A percentile compares a stretch with the other conserved stretches of the same genome.
These are phyloP conservation scores for Wickerhamiella spandovensis DNA, from an alignment of 805 yeast genomes.

Conservation along the genomic window DNA sequence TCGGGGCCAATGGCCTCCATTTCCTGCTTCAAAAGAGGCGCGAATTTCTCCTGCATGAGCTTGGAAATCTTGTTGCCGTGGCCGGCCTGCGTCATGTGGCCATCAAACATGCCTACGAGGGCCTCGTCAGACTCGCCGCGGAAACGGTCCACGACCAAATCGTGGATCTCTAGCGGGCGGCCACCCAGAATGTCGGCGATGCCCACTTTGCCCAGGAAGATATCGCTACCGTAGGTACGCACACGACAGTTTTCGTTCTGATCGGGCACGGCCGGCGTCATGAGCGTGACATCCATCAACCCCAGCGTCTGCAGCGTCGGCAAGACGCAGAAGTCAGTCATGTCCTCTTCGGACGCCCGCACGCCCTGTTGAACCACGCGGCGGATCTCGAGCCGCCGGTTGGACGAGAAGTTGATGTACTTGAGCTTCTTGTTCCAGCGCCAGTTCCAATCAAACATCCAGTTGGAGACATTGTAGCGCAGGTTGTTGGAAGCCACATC, in stretches of 20 bases:
- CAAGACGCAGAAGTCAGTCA: conserved; percentile 58
- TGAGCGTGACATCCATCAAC: conserved; percentile 87
- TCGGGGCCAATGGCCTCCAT: conserved; percentile 33
- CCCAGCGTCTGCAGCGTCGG: conserved; percentile 65
- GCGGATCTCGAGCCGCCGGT: conserved; percentile 74
- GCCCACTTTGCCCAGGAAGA: conserved; percentile 71
- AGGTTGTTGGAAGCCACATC: conserved; percentile 87
- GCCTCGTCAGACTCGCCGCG: conserved; percentile 75
- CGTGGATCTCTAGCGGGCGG: conserved; percentile 57
- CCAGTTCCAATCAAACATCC: conserved; percentile 99
- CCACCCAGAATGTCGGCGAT: conserved; percentile 79
- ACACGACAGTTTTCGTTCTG: conserved; percentile 72
- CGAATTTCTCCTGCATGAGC: conserved; percentile 59
- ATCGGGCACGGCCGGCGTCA: conserved; percentile 81
- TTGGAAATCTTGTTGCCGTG: conserved; percentile 39
- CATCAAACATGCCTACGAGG: conserved; percentile 74
- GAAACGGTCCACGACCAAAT: conserved; percentile 75
- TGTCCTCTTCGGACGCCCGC: conserved; percentile 14
- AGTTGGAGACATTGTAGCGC: conserved; percentile 84
- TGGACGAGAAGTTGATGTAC: conserved; percentile 84
- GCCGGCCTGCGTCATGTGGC: conserved; percentile 36
- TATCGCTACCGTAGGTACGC: conserved; percentile 74
- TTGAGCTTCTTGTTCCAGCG: conserved; percentile 61
- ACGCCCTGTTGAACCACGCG: conserved; percentile 29
- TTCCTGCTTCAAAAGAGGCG: conserved; percentile 54